Evolutionary conservation across 768 basidiomycete species (phyloP), one percentile per base, ranked within the genome.

Genomic region (Chalciporus sphaerocephalus): DNA sequence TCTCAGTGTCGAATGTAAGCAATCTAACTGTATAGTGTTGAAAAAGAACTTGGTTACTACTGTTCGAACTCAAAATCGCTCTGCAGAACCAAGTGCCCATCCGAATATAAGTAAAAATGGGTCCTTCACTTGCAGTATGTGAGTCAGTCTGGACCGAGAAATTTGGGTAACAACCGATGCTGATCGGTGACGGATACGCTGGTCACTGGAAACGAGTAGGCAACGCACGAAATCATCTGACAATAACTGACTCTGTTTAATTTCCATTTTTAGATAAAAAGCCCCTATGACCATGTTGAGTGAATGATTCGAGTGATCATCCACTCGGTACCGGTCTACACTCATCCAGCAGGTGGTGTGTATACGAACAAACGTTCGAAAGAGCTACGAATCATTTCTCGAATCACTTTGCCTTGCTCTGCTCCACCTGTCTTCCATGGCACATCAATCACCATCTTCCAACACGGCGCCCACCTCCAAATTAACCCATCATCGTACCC

Each of bases 401-500:
- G 20, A 30, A 5, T 25, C 15, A n/a, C 15, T n/a, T n/a, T 8
- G n/a, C 30, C 15, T 32, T 32, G 30, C 28, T 11, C 13, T 13
- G 5, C 13, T 28, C 28, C 5, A n/a, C n/a, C 21, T 18, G 37
- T 27, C 15, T 15, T 13, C 30, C 40, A 59, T 60, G 35, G 47
- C 58, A 43, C n/a, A 47, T 51, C 40, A 6, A 21, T 34, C 52
- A 37, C 47, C 30, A n/a, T 40, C 38, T 27, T 13, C 44, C 46
- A 38, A 50, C 25, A 27, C 43, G 22, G 22, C 34, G 12, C 41
- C 21, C 11, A 12, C 22, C 37, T n/a, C 47, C 38, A 52, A 47
- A 38, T 51, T 61, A 27, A 57, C 52, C 12, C 30, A 50, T 2
- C 51, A 64, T 40, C 50, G 44, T 15, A 75, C 74, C 18, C 73